Evolutionary conservation across 768 basidiomycete genomes (phyloP).

Genomic region (Rickenella mellea): DNA sequence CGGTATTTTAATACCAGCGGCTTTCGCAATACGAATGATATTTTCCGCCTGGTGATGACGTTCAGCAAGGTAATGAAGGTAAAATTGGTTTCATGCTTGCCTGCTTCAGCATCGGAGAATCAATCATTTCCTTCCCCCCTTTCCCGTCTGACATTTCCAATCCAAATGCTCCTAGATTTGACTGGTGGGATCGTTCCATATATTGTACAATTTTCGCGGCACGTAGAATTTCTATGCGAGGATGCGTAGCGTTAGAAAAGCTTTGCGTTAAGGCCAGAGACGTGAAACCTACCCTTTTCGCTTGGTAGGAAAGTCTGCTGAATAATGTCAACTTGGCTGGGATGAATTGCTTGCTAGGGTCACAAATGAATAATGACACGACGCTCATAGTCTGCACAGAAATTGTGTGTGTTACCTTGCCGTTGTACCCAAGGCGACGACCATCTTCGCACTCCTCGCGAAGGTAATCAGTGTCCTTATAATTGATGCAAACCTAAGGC

Average conservation of each 20-base stretch:
- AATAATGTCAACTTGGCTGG: constrained; percentile 68
- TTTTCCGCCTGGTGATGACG: constrained; percentile 33
- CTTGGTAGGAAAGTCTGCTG: constrained; percentile 76
- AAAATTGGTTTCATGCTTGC: constrained; percentile 21
- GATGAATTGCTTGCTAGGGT: constrained; percentile 88
- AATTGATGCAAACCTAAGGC: constrained; percentile 76
- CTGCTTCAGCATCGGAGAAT: constrained; percentile 87
- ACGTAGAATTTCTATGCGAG: constrained; percentile 55
- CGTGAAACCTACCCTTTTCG: constrained; percentile 37
- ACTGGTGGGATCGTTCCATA: constrained; percentile 17
- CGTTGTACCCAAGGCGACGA: constrained; percentile 77
- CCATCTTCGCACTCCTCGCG: constrained; percentile 75
- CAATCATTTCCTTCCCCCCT: constrained; percentile 70
- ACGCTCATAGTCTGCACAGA: not conserved
- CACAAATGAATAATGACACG: not conserved
- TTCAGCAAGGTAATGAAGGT: not conserved
- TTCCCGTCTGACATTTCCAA: constrained; percentile 43
- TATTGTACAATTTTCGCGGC: constrained; percentile 63
- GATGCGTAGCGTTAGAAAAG: not conserved
- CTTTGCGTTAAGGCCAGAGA: not conserved
- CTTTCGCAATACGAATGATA: constrained; percentile 39
- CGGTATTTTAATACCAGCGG: constrained; percentile 48
- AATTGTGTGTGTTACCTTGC: constrained; percentile 46
- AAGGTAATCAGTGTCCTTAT: constrained; percentile 61
- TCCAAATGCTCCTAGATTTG: constrained; percentile 59